These are phyloP conservation scores for Xanthoconium separans DNA, from an alignment of 1,284 basidiomycete species.

Conservation along the genomic window DNA sequence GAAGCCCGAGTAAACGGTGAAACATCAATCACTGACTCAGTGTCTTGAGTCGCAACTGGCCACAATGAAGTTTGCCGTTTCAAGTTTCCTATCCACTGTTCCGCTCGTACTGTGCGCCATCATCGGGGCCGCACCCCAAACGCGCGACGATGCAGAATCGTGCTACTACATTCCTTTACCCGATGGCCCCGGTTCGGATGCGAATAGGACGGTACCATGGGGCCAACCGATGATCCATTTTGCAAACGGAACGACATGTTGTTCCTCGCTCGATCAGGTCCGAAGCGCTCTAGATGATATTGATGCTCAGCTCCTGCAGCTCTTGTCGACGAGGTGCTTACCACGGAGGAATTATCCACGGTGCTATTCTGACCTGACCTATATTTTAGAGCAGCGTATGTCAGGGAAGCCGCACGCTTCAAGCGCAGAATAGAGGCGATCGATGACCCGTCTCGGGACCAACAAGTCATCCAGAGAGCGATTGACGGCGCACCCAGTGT, in stretches of 20 bases:
- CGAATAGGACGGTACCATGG: conserved; percentile 20
- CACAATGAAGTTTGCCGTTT: neutral
- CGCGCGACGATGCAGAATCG: neutral
- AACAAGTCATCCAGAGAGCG: conserved; percentile 20
- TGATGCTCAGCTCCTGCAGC: conserved; percentile 16
- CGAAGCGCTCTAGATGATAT: conserved; percentile 14
- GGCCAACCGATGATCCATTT: conserved; percentile 16
- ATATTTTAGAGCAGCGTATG: conserved; percentile 16
- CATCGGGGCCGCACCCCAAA: neutral
- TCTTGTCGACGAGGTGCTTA: conserved; percentile 20
- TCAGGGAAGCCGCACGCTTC: conserved; percentile 26
- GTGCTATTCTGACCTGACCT: neutral
- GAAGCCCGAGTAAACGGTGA: no score
- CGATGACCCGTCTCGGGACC: conserved; percentile 12
- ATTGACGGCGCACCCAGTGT: conserved; percentile 16
- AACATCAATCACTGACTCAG: no score
- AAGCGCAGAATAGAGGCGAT: conserved; percentile 13
- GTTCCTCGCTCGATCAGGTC: conserved; percentile 20
- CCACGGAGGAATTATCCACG: neutral
- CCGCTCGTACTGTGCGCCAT: neutral
- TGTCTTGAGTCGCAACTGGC: no score
- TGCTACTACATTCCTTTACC: conserved; percentile 19
- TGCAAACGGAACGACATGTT: conserved; percentile 24
- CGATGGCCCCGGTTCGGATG: conserved; percentile 13
- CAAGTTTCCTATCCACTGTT: neutral